phyloP scores from a whole-genome alignment of 1,139 yeast species.

The Scheffersomyces illinoinensis region DNA sequence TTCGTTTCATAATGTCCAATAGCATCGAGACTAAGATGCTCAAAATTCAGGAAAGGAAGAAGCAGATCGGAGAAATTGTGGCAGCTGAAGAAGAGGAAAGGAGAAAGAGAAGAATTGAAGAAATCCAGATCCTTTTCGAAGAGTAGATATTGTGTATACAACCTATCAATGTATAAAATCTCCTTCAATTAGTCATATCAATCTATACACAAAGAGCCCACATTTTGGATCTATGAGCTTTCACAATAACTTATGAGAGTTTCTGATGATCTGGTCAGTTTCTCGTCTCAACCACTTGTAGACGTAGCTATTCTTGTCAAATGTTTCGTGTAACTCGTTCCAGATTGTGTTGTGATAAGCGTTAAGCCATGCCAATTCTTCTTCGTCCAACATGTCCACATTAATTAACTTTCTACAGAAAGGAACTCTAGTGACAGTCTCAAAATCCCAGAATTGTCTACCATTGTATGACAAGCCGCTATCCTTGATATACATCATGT shows the following conservation, averaged over 20 bases:
- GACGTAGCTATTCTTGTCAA: slow-evolving; percentile 52
- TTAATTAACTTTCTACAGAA: slow-evolving; percentile 73
- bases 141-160: slow-evolving; percentile 21
- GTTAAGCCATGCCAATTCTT: slow-evolving; percentile 71
- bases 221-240: background rate
- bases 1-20: slow-evolving; percentile 77
- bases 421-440: slow-evolving; percentile 89
- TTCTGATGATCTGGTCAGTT: slow-evolving; percentile 43
- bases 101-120: slow-evolving; percentile 74
- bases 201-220: background rate
- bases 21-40: slow-evolving; percentile 93
- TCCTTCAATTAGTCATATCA: background rate
- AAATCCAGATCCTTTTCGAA: slow-evolving; percentile 75
- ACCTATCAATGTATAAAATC: background rate
- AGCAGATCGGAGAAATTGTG: slow-evolving; percentile 82
- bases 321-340: slow-evolving; percentile 50
- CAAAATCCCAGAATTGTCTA: slow-evolving; percentile 68
- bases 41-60: slow-evolving; percentile 81
- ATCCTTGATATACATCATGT: slow-evolving; percentile 66
- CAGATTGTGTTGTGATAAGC: slow-evolving; percentile 65
- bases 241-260: slow-evolving; percentile 1
- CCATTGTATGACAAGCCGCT: slow-evolving; percentile 47
- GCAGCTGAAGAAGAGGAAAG: slow-evolving; percentile 79
- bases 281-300: slow-evolving; percentile 78
- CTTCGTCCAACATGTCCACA: slow-evolving; percentile 50